Evolutionary conservation across 1,284 basidiomycete species (phyloP), one percentile per base, ranked within the genome.

Genomic region (Ceratobasidium sp.): DNA sequence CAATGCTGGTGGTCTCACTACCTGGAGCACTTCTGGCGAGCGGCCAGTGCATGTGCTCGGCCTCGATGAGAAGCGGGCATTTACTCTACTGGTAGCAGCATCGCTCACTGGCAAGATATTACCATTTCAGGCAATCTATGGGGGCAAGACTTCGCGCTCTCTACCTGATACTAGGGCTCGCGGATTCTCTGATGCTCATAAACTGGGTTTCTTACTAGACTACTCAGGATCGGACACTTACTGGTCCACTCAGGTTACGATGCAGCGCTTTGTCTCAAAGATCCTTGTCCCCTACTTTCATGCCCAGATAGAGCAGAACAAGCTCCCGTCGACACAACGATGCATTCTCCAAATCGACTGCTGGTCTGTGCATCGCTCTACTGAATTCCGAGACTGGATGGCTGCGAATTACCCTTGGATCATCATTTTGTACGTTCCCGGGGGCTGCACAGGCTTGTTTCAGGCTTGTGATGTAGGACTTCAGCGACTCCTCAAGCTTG

Each of bases 281-380:
- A 37, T 63, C n/a, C 60, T 63, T 20, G 35, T 26, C 28, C 60
- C 37, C 5, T 63, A 63, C 60, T 63, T 63, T 42, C 5, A 37
- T 35, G 28, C 60, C 15, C 60, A 63, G 23, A 11, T 11, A 13
- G 15, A 20, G 15, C 7, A 28, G 15, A 23, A 77, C 31, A n/a
- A n/a, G 10, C 75, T 75, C 15, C 56, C 75, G 23, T 11, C 4
- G 2, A 4, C 17, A 11, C 56, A 75, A 23, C 67, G n/a, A 3
- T 79, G 80, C 7, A 74, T 86, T 8, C 76, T 77, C 49, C 67
- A 77, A 8, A 82, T 86, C 56, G 84, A 87, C 75, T 79, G 81
- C 15, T 86, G 84, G 83, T 82, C 83, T 0, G 84, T 86, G 3
- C 85, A 86, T 77, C 79, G 81, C 0, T 83, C 82, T 10, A 28